These are phyloP conservation scores for Phytophthora multivora DNA, from an alignment of 352 stramenopile genomes.

Conservation along the genomic window DNA sequence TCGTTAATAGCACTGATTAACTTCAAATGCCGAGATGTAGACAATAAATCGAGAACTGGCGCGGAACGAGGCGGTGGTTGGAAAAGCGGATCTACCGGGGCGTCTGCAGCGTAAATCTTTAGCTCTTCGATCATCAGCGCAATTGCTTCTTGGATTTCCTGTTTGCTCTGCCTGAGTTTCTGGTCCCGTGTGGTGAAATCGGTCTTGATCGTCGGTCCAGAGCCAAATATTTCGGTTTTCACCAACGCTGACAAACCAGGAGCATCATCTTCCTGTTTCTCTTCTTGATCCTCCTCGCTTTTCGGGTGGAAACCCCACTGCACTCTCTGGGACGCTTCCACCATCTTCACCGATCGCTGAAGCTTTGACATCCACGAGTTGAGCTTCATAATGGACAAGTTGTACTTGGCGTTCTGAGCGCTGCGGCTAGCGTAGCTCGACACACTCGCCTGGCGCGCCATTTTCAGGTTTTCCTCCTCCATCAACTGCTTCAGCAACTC, in stretches of 20 bases:
- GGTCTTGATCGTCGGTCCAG: constrained; percentile 69
- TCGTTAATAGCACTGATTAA: constrained; percentile 77
- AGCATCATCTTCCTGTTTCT: constrained; percentile 26
- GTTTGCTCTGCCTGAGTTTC: constrained; percentile 62
- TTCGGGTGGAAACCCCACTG: constrained; percentile 53
- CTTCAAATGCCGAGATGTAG: constrained; percentile 75
- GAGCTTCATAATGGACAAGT: constrained; percentile 77
- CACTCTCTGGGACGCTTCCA: constrained; percentile 78
- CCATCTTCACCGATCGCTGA: constrained; percentile 74
- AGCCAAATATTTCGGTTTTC: constrained; percentile 60
- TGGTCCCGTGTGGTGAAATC: constrained; percentile 80
- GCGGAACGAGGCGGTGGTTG: constrained; percentile 56
- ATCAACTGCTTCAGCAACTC: constrained; percentile 65
- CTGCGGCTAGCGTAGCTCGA: constrained; percentile 55
- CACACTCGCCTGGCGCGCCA: constrained; percentile 21
- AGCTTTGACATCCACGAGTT: constrained; percentile 75
- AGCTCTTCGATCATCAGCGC: constrained; percentile 72
- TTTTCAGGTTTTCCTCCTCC: constrained; percentile 68
- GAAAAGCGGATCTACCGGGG: constrained; percentile 51
- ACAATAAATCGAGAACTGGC: constrained; percentile 69
- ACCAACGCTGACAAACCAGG: constrained; percentile 25
- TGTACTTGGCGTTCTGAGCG: constrained; percentile 76
- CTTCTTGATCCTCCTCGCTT: constrained; percentile 34
- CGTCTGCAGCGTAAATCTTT: constrained; percentile 61
- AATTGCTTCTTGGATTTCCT: constrained; percentile 60